These are phyloP conservation scores for Corchorus olitorius DNA, from an alignment of 345 rosid species.

Conservation along the genomic window DNA sequence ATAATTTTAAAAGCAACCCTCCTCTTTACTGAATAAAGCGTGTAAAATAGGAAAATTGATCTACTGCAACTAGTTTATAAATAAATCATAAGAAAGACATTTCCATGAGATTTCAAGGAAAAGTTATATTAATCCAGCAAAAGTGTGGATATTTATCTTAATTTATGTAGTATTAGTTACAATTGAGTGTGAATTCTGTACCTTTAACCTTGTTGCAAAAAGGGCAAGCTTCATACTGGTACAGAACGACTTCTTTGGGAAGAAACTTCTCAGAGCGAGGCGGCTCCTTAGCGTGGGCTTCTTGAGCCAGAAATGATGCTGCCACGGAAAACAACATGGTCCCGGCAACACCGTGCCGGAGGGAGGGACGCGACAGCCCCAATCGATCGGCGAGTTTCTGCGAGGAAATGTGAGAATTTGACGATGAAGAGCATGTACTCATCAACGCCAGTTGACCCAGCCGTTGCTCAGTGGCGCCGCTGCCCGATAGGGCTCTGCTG, in stretches of 20 bases:
- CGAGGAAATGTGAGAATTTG: conserved; percentile 31
- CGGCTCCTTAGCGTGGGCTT: conserved; percentile 68
- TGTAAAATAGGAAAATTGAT: too few species aligned
- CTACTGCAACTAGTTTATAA: background rate
- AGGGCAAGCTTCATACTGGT: conserved; percentile 97
- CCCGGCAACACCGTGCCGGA: conserved; percentile 45
- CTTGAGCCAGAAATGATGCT: conserved; percentile 52
- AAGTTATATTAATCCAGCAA: background rate
- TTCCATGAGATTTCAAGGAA: background rate
- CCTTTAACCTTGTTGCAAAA: conserved; percentile 97
- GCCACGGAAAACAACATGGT: conserved; percentile 53
- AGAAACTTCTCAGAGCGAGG: conserved; percentile 38
- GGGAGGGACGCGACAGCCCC: conserved; percentile 34
- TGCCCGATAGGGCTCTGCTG: conserved; percentile 37
- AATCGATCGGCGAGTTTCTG: conserved; percentile 32
- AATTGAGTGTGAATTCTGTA: conserved; percentile 15
- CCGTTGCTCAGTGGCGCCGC: conserved; percentile 34
- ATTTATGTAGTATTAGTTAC: background rate
- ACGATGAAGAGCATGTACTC: conserved; percentile 27
- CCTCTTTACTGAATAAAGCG: background rate
- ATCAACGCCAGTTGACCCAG: conserved; percentile 41
- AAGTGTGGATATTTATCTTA: background rate
- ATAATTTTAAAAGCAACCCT: background rate
- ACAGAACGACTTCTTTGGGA: conserved; percentile 73
- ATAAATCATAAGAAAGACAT: background rate